A percentile compares a stretch with the other conserved stretches of the same genome.
phyloP scores from a whole-genome alignment of 2,329 filamentous ascomycete genomes.

The Colletotrichum sp. region DNA sequence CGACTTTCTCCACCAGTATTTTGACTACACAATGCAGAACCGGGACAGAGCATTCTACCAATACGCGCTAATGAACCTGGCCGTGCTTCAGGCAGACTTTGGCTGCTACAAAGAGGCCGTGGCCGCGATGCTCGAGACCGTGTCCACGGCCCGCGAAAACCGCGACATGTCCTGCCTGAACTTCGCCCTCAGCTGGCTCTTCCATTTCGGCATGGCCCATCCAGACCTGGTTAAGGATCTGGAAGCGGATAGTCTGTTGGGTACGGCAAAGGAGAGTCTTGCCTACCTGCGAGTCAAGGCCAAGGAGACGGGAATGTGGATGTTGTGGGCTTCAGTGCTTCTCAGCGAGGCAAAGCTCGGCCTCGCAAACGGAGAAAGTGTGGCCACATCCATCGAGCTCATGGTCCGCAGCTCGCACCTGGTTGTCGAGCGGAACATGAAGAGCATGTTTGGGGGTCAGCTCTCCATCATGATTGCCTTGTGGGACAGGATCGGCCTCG shows the following conservation, averaged over 20 bases:
- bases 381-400: constrained; percentile 71
- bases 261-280: constrained; percentile 80
- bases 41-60: constrained; percentile 88
- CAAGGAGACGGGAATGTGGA: constrained; percentile 85
- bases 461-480: constrained; percentile 74
- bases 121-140: constrained; percentile 93
- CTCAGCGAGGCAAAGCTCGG: constrained; percentile 85
- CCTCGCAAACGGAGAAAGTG: constrained; percentile 72
- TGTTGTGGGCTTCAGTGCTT: constrained; percentile 80
- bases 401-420: constrained; percentile 84
- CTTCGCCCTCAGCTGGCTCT: constrained; percentile 94
- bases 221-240: constrained; percentile 74
- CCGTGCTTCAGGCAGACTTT: constrained; percentile 93
- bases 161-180: constrained; percentile 92
- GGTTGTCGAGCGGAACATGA: constrained; percentile 77
- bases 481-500: constrained; percentile 76
- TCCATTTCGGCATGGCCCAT: constrained; percentile 89
- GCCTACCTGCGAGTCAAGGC: constrained; percentile 85
- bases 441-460: constrained; percentile 74
- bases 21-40: constrained; percentile 93
- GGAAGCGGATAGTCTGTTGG: constrained; percentile 75
- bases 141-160: constrained; percentile 92
- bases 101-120: constrained; percentile 89
- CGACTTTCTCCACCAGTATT: constrained; percentile 91
- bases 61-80: constrained; percentile 91